Evolutionary conservation across 495 filamentous ascomycete species (phyloP).

Genomic region (Parathielavia hyrcaniae): DNA sequence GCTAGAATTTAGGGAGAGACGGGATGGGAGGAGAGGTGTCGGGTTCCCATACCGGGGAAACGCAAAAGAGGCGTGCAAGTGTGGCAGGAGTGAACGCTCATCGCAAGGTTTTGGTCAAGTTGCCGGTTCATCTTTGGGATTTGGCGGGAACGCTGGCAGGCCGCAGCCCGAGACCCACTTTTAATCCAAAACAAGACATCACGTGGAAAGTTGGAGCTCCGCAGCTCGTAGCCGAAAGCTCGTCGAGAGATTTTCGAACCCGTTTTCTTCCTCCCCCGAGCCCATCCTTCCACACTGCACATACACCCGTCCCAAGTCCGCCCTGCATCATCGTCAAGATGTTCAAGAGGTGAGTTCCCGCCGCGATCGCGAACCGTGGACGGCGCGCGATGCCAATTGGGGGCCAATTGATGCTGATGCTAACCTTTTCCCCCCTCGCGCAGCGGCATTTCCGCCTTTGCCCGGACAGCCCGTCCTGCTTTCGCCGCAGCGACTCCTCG

Average conservation of each 20-base stretch:
- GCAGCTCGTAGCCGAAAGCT: constrained; percentile 37
- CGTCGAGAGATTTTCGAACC: constrained; percentile 39
- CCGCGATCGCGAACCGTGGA: neutral
- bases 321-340: constrained; percentile 60
- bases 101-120: too few relatives aligned
- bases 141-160: constrained; percentile 13
- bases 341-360: constrained; percentile 74
- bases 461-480: constrained; percentile 68
- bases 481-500: constrained; percentile 61
- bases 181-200: constrained; percentile 20
- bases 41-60: too few relatives aligned
- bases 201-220: constrained; percentile 33
- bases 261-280: constrained; percentile 33
- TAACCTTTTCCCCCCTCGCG: constrained; percentile 29
- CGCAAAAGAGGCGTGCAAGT: too few relatives aligned
- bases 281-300: constrained; percentile 36
- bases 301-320: constrained; percentile 40
- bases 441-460: constrained; percentile 76
- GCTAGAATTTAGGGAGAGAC: too few relatives aligned
- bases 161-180: constrained; percentile 10
- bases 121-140: neutral
- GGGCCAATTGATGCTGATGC: constrained; percentile 42
- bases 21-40: too few relatives aligned
- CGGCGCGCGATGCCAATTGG: constrained; percentile 32
- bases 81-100: too few relatives aligned